Conservation (phyloP, 176 grass and related monocot genomes). For the Ananas comosus region DNA sequence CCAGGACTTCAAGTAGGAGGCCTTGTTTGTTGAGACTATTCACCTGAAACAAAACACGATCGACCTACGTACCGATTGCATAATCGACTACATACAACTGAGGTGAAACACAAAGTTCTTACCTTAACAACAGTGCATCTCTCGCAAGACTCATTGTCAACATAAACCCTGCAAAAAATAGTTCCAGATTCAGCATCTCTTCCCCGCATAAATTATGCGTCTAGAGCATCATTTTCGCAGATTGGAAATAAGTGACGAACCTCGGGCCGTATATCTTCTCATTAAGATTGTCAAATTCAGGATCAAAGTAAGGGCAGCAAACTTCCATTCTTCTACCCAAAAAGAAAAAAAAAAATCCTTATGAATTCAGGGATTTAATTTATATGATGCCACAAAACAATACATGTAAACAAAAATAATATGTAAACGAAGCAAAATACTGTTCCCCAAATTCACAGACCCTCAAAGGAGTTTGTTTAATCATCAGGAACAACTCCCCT, state of each 20-base stretch:
- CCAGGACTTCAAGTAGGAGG: conserved; percentile 40
- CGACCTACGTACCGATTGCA: too few species aligned
- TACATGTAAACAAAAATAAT: too few species aligned
- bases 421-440: too few species aligned
- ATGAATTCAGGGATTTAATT: too few species aligned
- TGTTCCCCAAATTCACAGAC: too few species aligned
- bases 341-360: too few species aligned
- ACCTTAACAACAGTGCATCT: conserved; percentile 47
- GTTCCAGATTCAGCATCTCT: not conserved
- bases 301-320: conserved; percentile 46
- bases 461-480: too few species aligned
- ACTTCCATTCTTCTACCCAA: conserved; percentile 25
- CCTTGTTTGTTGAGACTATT: conserved; percentile 42
- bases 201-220: not conserved
- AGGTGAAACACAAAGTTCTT: not conserved
- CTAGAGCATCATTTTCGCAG: not conserved
- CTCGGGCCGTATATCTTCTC: conserved; percentile 47
- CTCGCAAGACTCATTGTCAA: conserved; percentile 50
- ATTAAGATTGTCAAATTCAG: conserved; percentile 44
- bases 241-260: conserved; percentile 14
- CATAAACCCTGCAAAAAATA: conserved; percentile 32
- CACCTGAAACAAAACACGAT: conserved; percentile 20
- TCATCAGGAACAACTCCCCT: too few species aligned
- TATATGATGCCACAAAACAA: too few species aligned
- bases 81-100: not conserved